Evolutionary conservation across 257 asterid species (phyloP).

Genomic region (Solanum bulbocastanum): DNA sequence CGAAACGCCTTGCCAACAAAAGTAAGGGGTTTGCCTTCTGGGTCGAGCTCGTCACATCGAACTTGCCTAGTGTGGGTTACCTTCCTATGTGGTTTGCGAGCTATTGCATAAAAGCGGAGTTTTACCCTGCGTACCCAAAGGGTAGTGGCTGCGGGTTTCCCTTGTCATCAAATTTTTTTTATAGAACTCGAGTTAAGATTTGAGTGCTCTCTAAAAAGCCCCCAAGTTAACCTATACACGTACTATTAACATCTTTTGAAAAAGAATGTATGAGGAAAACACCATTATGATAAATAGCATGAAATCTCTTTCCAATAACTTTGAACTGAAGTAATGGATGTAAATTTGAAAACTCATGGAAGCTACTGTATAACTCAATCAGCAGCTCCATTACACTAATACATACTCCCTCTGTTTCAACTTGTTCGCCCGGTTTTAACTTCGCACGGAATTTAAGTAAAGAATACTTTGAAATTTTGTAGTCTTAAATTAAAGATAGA

Average conservation of each 20-base stretch:
- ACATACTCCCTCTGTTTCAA: background rate
- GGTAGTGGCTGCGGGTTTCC: too few species aligned
- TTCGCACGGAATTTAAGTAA: background rate
- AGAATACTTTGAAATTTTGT: background rate
- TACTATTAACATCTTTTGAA: background rate
- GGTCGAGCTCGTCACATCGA: too few species aligned
- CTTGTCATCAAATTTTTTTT: background rate
- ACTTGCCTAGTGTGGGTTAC: too few species aligned
- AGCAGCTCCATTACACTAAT: background rate
- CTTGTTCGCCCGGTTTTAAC: background rate
- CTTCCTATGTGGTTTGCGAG: too few species aligned
- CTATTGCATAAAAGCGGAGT: too few species aligned
- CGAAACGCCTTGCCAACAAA: too few species aligned
- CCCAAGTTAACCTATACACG: background rate
- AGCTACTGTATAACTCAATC: background rate
- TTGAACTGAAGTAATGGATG: background rate
- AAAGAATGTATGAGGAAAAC: background rate
- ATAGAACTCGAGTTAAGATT: background rate
- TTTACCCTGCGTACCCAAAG: too few species aligned
- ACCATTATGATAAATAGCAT: background rate
- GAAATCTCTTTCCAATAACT: background rate
- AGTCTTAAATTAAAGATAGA: background rate
- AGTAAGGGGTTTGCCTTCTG: too few species aligned
- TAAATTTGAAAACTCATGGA: background rate
- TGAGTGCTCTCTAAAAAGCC: background rate